These are phyloP conservation scores for Epichloe gansuensis DNA, from an alignment of 2,329 filamentous ascomycete genomes.

Conservation along the genomic window DNA sequence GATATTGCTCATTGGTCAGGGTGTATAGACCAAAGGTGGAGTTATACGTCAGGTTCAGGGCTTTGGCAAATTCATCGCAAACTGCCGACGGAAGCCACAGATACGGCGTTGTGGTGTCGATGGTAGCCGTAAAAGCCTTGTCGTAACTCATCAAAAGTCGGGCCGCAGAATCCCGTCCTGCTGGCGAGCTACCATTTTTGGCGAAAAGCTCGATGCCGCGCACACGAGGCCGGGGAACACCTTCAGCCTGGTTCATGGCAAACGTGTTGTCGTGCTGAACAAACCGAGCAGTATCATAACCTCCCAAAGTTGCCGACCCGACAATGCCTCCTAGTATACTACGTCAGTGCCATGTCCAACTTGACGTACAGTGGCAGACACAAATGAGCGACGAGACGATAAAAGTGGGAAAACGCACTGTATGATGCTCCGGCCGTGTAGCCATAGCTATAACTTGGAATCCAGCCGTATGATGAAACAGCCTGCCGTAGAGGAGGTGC, in stretches of 20 bases:
- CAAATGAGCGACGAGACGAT: not conserved
- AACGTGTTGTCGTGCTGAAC: slow-evolving; percentile 48
- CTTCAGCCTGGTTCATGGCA: slow-evolving; percentile 37
- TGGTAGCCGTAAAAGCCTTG: slow-evolving; percentile 35
- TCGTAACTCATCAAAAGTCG: slow-evolving; percentile 30
- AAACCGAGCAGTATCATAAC: slow-evolving; percentile 53
- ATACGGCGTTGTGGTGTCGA: slow-evolving; percentile 53
- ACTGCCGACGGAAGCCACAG: slow-evolving; percentile 48
- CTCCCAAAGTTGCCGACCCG: slow-evolving; percentile 53
- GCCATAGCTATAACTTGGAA: slow-evolving; percentile 62
- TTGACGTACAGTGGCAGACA: not conserved
- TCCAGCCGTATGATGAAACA: slow-evolving; percentile 43
- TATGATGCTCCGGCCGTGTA: slow-evolving; percentile 68
- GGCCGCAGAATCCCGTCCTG: slow-evolving; percentile 27
- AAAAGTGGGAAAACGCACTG: slow-evolving; percentile 30
- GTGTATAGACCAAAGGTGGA: slow-evolving; percentile 50
- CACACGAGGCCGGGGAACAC: slow-evolving; percentile 46
- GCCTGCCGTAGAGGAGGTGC: slow-evolving; percentile 42
- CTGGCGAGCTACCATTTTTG: slow-evolving; percentile 16
- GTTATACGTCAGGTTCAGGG: slow-evolving; percentile 54
- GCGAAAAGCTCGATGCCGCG: slow-evolving; percentile 38
- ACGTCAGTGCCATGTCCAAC: not conserved
- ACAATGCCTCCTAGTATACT: slow-evolving; percentile 23
- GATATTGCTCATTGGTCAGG: slow-evolving; percentile 44
- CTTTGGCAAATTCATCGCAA: slow-evolving; percentile 51